phyloP scores from a whole-genome alignment of 306 rosid species.

The Pachyrhizus erosus region DNA sequence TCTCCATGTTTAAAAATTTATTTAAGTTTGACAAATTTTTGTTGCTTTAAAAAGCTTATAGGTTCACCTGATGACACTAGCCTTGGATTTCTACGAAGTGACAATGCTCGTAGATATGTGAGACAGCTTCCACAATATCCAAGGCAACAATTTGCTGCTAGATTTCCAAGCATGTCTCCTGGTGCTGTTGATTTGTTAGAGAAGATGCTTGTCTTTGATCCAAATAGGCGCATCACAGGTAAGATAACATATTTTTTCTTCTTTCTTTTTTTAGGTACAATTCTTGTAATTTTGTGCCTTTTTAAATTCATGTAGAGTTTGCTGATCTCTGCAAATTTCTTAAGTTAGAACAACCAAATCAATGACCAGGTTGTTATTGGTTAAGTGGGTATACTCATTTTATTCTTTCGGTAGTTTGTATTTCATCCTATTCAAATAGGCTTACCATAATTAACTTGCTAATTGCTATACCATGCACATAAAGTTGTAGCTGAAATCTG shows the following conservation, averaged over 20 bases:
- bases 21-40: constrained; percentile 22
- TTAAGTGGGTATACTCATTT: background rate
- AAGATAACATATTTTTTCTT: constrained; percentile 31
- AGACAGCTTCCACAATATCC: constrained; percentile 90
- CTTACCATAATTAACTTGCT: constrained; percentile 8
- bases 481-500: background rate
- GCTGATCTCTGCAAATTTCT: background rate
- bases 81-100: constrained; percentile 95
- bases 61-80: constrained; percentile 96
- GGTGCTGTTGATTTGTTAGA: constrained; percentile 84
- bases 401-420: background rate
- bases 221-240: constrained; percentile 94
- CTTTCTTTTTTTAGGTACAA: background rate
- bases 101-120: constrained; percentile 89
- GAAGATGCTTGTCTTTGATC: constrained; percentile 93
- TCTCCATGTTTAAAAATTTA: constrained; percentile 24
- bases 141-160: constrained; percentile 66
- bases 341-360: constrained; percentile 19
- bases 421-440: background rate
- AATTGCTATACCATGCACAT: background rate
- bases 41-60: constrained; percentile 72
- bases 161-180: constrained; percentile 78
- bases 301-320: background rate
- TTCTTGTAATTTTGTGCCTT: constrained; percentile 9
- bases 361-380: background rate